These are phyloP conservation scores for Naganishia friedmannii DNA, from an alignment of 768 basidiomycete species.

Conservation along the genomic window DNA sequence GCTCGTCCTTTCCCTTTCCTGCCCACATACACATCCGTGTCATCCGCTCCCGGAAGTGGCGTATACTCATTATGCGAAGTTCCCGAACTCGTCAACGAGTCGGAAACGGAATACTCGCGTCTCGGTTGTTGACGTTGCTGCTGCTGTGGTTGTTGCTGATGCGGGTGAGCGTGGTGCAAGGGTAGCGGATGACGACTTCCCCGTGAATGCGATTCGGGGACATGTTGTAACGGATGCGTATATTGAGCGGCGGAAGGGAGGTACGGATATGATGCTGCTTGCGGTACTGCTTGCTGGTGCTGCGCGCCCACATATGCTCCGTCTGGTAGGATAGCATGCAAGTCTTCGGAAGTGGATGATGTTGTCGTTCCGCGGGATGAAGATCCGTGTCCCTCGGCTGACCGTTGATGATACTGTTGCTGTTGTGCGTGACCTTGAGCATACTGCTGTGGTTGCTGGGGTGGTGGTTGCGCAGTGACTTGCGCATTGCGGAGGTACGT, in stretches of 20 bases:
- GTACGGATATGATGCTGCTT: neutral
- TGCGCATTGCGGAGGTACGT: too few species aligned
- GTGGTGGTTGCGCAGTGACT: too few species aligned
- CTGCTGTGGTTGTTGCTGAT: neutral
- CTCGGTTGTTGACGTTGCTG: slow-evolving; percentile 2
- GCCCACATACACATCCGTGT: neutral
- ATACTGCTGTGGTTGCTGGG: too few species aligned
- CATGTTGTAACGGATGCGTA: neutral
- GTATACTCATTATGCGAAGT: neutral
- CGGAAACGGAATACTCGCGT: slow-evolving; percentile 11
- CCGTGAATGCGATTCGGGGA: neutral
- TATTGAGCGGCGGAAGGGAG: neutral
- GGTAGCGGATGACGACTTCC: neutral
- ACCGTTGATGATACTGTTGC: too few species aligned
- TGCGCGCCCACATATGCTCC: too few species aligned
- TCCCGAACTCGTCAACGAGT: slow-evolving; percentile 12
- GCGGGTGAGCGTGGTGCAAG: neutral
- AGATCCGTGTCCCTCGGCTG: too few species aligned
- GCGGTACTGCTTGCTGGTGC: too few species aligned
- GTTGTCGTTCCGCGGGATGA: too few species aligned
- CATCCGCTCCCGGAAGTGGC: neutral
- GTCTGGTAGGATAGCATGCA: too few species aligned
- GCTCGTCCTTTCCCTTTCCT: slow-evolving; percentile 7
- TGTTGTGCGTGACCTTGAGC: too few species aligned
- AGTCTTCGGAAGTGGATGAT: too few species aligned